Evolutionary conservation across 2,329 filamentous ascomycete genomes (phyloP).

Genomic region (Colletotrichum limetticola): DNA sequence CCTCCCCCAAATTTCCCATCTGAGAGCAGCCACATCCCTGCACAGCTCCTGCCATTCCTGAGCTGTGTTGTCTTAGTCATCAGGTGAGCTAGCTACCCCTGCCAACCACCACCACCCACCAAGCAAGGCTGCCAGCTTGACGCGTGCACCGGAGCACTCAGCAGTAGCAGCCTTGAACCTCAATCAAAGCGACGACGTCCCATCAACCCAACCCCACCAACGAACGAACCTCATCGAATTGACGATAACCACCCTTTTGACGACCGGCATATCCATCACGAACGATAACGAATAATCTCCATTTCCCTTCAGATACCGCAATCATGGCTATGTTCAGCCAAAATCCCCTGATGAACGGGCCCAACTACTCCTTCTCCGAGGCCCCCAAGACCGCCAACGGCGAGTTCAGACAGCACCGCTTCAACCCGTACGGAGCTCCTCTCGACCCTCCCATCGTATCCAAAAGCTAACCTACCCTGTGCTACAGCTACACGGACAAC

Average conservation of each 20-base stretch:
- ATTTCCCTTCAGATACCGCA: constrained; percentile 35
- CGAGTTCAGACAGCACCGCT: constrained; percentile 78
- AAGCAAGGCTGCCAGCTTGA: constrained; percentile 64
- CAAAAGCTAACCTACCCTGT: constrained; percentile 24
- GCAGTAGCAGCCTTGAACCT: constrained; percentile 25
- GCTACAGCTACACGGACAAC: constrained; percentile 92
- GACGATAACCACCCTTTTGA: not conserved
- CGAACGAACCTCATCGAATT: constrained; percentile 32
- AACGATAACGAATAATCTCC: not conserved
- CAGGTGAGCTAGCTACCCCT: constrained; percentile 45
- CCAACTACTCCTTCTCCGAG: constrained; percentile 76
- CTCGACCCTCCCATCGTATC: not conserved
- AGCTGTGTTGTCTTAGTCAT: constrained; percentile 53
- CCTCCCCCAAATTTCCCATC: constrained; percentile 21
- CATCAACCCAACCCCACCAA: constrained; percentile 24
- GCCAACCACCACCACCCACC: constrained; percentile 35
- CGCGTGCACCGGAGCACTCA: constrained; percentile 47
- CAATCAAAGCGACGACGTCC: constrained; percentile 25
- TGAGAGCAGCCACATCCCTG: constrained; percentile 26
- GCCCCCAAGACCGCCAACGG: constrained; percentile 63
- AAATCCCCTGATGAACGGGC: constrained; percentile 75
- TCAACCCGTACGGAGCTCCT: constrained; percentile 80
- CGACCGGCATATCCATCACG: not conserved
- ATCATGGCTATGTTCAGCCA: constrained; percentile 76
- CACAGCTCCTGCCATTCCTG: constrained; percentile 21